phyloP scores from a whole-genome alignment of 1,284 basidiomycete genomes.

The Porodaedalea pini region DNA sequence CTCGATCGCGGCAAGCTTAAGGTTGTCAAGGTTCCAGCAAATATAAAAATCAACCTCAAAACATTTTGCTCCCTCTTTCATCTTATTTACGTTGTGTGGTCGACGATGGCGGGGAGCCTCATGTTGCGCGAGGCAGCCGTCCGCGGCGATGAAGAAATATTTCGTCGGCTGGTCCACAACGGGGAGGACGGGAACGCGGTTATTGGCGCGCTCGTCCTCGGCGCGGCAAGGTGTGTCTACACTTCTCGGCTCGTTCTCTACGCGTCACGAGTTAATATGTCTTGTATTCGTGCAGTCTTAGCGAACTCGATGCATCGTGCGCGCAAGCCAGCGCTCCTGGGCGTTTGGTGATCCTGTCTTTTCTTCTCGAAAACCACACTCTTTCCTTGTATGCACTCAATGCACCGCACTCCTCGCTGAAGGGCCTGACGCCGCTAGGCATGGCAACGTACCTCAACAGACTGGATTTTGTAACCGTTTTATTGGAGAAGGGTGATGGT shows the following conservation, averaged over 20 bases:
- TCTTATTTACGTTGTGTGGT: neutral
- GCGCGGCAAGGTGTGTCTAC: conserved; percentile 49
- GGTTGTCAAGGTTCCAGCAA: conserved; percentile 2
- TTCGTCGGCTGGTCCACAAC: conserved; percentile 47
- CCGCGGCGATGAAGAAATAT: conserved; percentile 49
- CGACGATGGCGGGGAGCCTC: neutral
- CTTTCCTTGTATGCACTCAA: conserved; percentile 66
- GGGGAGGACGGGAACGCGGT: conserved; percentile 67
- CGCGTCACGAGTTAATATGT: neutral
- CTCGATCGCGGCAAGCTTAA: neutral
- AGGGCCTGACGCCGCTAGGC: conserved; percentile 68
- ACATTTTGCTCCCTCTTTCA: neutral
- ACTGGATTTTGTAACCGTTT: conserved; percentile 49
- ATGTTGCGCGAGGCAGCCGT: conserved; percentile 53
- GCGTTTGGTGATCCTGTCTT: conserved; percentile 52
- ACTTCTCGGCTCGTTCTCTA: conserved; percentile 8
- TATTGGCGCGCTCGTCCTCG: conserved; percentile 63
- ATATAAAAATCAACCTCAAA: neutral
- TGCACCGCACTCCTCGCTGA: conserved; percentile 58
- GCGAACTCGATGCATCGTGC: conserved; percentile 62
- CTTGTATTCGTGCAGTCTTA: conserved; percentile 45
- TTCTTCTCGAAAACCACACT: conserved; percentile 49
- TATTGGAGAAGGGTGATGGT: conserved; percentile 57
- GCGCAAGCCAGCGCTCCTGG: conserved; percentile 39
- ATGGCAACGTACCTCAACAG: conserved; percentile 72